phyloP scores from a whole-genome alignment of 2,329 filamentous ascomycete genomes.

The Aspergillus tubingensis region DNA sequence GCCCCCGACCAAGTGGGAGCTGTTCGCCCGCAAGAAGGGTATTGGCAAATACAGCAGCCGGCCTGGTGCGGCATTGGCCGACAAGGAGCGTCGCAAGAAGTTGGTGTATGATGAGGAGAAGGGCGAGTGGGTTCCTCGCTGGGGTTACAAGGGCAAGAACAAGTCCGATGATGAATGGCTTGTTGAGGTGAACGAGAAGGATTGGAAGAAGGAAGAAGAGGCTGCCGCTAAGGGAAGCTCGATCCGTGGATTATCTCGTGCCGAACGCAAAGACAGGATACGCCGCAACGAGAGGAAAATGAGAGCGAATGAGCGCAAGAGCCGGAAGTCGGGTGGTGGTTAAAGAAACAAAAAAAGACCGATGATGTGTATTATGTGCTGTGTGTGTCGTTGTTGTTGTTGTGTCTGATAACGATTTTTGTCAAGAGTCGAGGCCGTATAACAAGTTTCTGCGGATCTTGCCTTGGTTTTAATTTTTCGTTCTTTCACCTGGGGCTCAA shows the following conservation, averaged over 20 bases:
- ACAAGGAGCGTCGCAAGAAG: constrained; percentile 65
- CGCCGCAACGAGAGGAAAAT: constrained; percentile 64
- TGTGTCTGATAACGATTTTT: constrained; percentile 8
- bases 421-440: constrained; percentile 8
- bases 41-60: constrained; percentile 79
- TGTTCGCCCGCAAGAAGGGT: constrained; percentile 94
- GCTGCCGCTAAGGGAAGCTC: constrained; percentile 60
- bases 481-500: constrained; percentile 22
- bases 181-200: constrained; percentile 83
- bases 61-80: constrained; percentile 58
- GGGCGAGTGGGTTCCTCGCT: constrained; percentile 89
- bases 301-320: constrained; percentile 65
- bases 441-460: constrained; percentile 13
- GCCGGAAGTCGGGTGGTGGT: constrained; percentile 34
- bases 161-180: constrained; percentile 83
- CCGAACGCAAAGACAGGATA: constrained; percentile 70
- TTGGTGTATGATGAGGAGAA: constrained; percentile 80
- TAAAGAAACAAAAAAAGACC: constrained; percentile 8
- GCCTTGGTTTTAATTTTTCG: constrained; percentile 8
- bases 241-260: constrained; percentile 65
- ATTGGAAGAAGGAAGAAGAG: constrained; percentile 68
- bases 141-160: constrained; percentile 91
- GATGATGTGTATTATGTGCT: too few species aligned
- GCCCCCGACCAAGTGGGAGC: constrained; percentile 89
- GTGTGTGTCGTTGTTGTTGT: background rate